Evolutionary conservation across 2,329 filamentous ascomycete species (phyloP), one percentile per base, ranked within the genome.

Genomic region (Torrubiella hemipterigena): DNA sequence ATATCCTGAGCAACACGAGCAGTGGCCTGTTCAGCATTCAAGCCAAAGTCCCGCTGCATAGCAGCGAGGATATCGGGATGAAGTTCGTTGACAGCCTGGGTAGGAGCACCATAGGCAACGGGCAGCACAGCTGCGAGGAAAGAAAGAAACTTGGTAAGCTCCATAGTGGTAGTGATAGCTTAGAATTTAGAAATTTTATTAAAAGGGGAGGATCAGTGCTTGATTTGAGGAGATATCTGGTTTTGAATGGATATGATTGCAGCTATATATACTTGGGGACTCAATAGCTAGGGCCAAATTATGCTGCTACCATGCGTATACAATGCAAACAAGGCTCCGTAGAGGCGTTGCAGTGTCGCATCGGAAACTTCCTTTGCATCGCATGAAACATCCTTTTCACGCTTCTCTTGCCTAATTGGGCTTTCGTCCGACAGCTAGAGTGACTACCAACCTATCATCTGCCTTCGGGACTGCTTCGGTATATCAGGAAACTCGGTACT

Each of bases 31-130:
- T 47, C 45, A 27, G 51, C 46, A 30, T 55, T 47, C 15, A 56
- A 46, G 17, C 53, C 53, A 32, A 56, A 42, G 43, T 56, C 53
- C 38, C 53, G 53, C 50, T 56, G 55, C 53, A 56, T 56, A 42
- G 53, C 53, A 37, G 47, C 50, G 34, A 56, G 45, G 40, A 56
- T 50, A 42, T 52, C 40, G 28, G 53, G 53, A 44, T 55, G 52
- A 16, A 56, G 52, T 41, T 35, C 46, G 43, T 38, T 47, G 27
- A 51, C 42, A 26, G 50, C 37, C 30, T 48, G 40, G 20, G 51
- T 46, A 34, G 53, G 53, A 35, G 52, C 52, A 45, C 53, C 53
- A 36, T 55, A 55, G 42, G 45, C 53, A 36, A 56, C 39, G 42
- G 53, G 53, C 46, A 55, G 47, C 42, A 52, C 48, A 35, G 39